Conservation (phyloP, 148 eudicot genomes). For the Vaccinium vitisidaea region DNA sequence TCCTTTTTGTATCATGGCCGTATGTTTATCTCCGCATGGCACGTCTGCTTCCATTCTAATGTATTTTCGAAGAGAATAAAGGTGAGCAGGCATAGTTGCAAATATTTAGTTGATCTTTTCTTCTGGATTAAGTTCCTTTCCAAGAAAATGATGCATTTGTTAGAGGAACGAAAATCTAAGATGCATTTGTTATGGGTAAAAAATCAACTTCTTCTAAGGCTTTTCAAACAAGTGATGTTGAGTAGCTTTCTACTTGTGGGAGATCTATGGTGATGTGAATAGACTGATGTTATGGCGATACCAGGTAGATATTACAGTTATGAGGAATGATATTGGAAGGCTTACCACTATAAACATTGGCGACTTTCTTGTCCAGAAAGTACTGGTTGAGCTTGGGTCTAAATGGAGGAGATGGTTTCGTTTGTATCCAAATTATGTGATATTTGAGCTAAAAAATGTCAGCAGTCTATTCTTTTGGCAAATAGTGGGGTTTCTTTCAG, state of each 20-base stretch:
- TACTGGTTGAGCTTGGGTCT: background rate
- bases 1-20: constrained; percentile 97
- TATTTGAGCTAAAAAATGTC: background rate
- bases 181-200: background rate
- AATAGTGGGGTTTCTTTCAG: background rate
- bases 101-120: background rate
- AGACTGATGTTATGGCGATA: background rate
- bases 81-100: constrained; percentile 38
- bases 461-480: background rate
- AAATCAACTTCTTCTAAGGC: background rate
- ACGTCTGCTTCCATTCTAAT: constrained; percentile 96
- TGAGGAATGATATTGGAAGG: background rate
- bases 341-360: background rate
- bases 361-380: background rate
- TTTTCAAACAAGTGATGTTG: background rate
- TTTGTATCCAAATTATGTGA: background rate
- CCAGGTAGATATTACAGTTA: background rate
- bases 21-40: constrained; percentile 86
- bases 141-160: background rate
- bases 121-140: background rate
- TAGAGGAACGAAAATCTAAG: background rate
- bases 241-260: background rate
- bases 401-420: background rate
- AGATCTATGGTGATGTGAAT: background rate
- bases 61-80: constrained; percentile 93